A percentile compares a stretch with the other conserved stretches of the same genome.
Conservation (phyloP, 208 protist genomes). For the Wallacemonas sp. region DNA sequence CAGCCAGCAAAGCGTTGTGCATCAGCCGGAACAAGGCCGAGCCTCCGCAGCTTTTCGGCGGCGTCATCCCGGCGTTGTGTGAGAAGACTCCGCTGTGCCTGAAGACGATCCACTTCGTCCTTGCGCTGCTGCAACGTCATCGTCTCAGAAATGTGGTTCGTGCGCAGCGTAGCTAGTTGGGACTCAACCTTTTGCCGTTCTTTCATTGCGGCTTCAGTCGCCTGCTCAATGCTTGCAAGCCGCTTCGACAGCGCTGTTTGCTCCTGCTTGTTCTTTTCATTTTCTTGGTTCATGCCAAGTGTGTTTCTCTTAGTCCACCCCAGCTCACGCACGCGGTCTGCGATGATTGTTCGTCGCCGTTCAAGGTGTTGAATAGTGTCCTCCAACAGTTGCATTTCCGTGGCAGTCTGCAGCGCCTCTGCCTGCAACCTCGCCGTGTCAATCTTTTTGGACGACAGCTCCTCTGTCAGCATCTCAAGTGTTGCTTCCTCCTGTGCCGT, state of each 20-base stretch:
- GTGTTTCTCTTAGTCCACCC: constrained; percentile 39
- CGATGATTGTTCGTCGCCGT: constrained; percentile 45
- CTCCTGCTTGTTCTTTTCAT: constrained; percentile 31
- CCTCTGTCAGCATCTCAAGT: constrained; percentile 58
- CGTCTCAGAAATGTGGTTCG: constrained; percentile 28
- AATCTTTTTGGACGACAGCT: constrained; percentile 33
- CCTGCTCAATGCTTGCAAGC: constrained; percentile 32
- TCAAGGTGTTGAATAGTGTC: constrained; percentile 63
- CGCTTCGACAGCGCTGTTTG: constrained; percentile 34
- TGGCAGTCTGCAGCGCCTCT: constrained; percentile 47
- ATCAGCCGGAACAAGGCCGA: constrained; percentile 85
- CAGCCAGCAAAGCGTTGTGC: constrained; percentile 37
- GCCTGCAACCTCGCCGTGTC: constrained; percentile 38
- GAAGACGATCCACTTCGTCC: constrained; percentile 51
- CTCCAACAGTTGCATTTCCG: constrained; percentile 68
- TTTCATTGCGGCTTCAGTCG: constrained; percentile 21
- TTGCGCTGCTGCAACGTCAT: constrained; percentile 56
- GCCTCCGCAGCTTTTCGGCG: constrained; percentile 87
- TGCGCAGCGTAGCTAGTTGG: constrained; percentile 41
- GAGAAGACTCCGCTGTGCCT: constrained; percentile 66
- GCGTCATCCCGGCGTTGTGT: constrained; percentile 85
- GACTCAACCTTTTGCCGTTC: constrained; percentile 46
- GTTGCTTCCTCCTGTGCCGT: constrained; percentile 54
- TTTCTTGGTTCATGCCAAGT: constrained; percentile 5
- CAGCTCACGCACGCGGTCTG: constrained; percentile 62